These are phyloP conservation scores for Fusarium circinatum DNA, from an alignment of 2,329 filamentous ascomycete species.

Conservation along the genomic window DNA sequence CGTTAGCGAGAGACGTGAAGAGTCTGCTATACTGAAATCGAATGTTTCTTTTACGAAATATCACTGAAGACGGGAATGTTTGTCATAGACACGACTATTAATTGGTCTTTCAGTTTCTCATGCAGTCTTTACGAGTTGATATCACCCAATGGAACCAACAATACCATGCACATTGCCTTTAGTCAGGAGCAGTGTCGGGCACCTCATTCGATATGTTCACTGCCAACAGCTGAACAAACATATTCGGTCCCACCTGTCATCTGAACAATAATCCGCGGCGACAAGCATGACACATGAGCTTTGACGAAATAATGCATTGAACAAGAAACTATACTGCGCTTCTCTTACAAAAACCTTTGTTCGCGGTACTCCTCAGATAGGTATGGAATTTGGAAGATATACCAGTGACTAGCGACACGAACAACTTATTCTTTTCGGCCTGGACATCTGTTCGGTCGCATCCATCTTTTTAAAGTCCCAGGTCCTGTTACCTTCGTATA, in stretches of 20 bases:
- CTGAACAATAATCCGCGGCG: accelerated
- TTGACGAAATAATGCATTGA: not conserved
- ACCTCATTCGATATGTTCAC: not conserved
- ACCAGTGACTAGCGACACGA: too few relatives aligned
- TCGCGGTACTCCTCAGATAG: too few relatives aligned
- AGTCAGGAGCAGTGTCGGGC: not conserved
- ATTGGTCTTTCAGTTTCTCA: too few relatives aligned
- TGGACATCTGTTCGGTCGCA: too few relatives aligned
- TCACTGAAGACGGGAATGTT: accelerated
- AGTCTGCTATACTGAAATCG: accelerated
- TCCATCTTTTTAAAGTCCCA: too few relatives aligned
- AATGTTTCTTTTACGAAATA: not conserved
- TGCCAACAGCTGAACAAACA: not conserved
- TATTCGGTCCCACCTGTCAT: not conserved
- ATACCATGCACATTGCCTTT: not conserved
- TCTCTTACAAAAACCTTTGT: too few relatives aligned
- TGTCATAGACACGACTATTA: accelerated
- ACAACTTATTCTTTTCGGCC: too few relatives aligned
- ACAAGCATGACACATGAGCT: not conserved
- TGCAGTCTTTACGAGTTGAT: too few relatives aligned
- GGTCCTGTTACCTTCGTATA: too few relatives aligned
- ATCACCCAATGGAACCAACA: not conserved
- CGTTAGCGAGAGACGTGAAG: accelerated
- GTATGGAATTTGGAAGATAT: too few relatives aligned
- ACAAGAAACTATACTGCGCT: too few relatives aligned